Percentiles rank a stretch among this genome's conserved stretches.
These are phyloP conservation scores for Trichoderma sp. DNA, from an alignment of 2,329 filamentous ascomycete species.

Conservation along the genomic window DNA sequence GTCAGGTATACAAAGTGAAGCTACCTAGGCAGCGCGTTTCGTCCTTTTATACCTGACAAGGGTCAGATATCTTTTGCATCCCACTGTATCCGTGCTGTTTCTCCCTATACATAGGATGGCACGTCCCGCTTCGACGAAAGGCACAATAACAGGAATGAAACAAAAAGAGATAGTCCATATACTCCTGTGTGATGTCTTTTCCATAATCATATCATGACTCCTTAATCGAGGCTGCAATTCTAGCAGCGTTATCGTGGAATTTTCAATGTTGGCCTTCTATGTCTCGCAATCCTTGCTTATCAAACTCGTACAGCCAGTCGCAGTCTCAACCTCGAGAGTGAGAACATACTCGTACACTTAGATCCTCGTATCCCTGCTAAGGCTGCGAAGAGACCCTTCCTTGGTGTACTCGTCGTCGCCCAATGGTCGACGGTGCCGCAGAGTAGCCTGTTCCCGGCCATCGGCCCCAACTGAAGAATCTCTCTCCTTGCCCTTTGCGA, in stretches of 20 bases:
- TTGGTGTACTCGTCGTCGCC: conserved; percentile 48
- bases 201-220: conserved; percentile 5
- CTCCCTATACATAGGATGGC: neutral
- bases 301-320: neutral
- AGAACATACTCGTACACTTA: conserved; percentile 1
- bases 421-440: conserved; percentile 46
- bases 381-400: conserved; percentile 51
- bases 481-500: conserved; percentile 56
- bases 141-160: neutral
- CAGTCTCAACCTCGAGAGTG: neutral
- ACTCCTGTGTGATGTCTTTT: neutral
- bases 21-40: too few species aligned
- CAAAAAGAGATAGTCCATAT: neutral
- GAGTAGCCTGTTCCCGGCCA: conserved; percentile 42
- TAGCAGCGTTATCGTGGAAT: neutral
- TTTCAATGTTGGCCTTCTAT: conserved; percentile 12
- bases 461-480: conserved; percentile 51
- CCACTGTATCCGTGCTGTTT: neutral
- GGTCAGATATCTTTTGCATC: too few species aligned
- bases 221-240: neutral
- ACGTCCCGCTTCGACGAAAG: neutral
- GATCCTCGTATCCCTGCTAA: conserved; percentile 38
- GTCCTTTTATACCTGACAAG: too few species aligned
- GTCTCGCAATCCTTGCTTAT: neutral
- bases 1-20: too few species aligned